These are phyloP conservation scores for Starmera dryadoides DNA, from an alignment of 805 yeast species.

Conservation along the genomic window DNA sequence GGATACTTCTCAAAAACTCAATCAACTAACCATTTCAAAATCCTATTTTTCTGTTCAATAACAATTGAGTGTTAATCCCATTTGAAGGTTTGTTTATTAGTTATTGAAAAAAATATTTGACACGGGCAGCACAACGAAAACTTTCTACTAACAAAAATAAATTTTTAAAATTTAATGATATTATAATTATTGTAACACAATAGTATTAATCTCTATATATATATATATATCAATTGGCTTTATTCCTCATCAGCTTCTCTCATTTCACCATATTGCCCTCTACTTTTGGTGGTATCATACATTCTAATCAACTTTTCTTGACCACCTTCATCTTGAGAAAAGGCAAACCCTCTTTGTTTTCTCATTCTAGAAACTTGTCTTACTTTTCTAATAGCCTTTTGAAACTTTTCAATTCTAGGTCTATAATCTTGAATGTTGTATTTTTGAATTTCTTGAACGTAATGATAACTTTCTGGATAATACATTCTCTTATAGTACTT, in stretches of 20 bases:
- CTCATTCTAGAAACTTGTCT: conserved; percentile 98
- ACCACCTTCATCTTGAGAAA: conserved; percentile 92
- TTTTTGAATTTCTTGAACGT: conserved; percentile 95
- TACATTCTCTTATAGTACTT: conserved; percentile 90
- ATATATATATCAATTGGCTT: too few species aligned
- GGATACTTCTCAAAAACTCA: too few species aligned
- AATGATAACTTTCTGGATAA: conserved; percentile 86
- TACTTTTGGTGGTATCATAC: conserved; percentile 86
- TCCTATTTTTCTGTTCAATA: too few species aligned
- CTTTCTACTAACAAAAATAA: too few species aligned
- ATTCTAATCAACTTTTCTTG: conserved; percentile 88
- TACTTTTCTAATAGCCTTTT: conserved; percentile 92
- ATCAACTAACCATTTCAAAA: not conserved
- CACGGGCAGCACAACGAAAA: too few species aligned
- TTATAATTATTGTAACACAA: too few species aligned
- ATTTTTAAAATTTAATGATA: too few species aligned
- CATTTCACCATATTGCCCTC: conserved; percentile 68
- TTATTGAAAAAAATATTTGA: too few species aligned
- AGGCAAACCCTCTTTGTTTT: conserved; percentile 97
- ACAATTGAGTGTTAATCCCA: not conserved
- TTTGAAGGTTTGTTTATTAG: not conserved
- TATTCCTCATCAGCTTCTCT: conserved; percentile 27
- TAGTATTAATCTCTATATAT: too few species aligned
- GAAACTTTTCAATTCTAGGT: conserved; percentile 96
- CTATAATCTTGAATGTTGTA: conserved; percentile 87